phyloP scores from a whole-genome alignment of 352 stramenopile genomes.

The Globisporangium nodosum region DNA sequence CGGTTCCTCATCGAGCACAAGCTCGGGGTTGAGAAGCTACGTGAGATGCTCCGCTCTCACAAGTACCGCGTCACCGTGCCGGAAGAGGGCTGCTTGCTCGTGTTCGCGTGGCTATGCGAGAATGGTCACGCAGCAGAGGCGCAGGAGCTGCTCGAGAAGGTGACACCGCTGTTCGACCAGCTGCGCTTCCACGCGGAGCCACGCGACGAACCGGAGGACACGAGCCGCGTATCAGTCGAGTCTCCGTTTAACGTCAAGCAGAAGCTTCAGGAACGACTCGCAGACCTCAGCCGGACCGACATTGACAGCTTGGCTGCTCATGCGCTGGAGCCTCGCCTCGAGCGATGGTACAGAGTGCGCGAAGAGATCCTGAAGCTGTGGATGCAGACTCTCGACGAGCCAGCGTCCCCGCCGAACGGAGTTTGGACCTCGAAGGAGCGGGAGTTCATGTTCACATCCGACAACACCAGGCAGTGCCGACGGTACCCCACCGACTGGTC shows the following conservation, averaged over 20 bases:
- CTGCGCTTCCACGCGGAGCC: slow-evolving; percentile 15
- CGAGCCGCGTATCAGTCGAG: slow-evolving; percentile 5
- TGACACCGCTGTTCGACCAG: slow-evolving; percentile 10
- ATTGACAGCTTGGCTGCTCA: not conserved
- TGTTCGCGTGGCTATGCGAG: slow-evolving; percentile 16
- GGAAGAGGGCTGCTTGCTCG: slow-evolving; percentile 19
- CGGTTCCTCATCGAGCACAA: slow-evolving; percentile 4
- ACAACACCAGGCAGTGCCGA: not conserved
- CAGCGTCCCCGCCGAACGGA: slow-evolving; percentile 4
- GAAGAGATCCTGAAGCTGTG: slow-evolving; percentile 12
- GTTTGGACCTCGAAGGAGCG: not conserved
- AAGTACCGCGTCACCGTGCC: slow-evolving; percentile 13
- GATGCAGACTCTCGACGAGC: slow-evolving; percentile 10
- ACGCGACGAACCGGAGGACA: slow-evolving; percentile 6
- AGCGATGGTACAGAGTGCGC: slow-evolving; percentile 6
- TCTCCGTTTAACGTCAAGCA: not conserved
- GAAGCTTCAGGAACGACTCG: not conserved
- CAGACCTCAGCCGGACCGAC: not conserved
- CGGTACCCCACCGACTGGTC: not conserved
- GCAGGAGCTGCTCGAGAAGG: slow-evolving; percentile 4
- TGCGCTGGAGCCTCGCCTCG: not conserved
- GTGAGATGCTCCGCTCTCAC: slow-evolving; percentile 14
- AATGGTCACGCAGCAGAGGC: slow-evolving; percentile 3
- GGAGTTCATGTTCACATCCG: not conserved
- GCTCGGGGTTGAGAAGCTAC: not conserved